Percentiles rank a stretch among this genome's conserved stretches.
These are phyloP conservation scores for Penicillium fuscoglaucum DNA, from an alignment of 2,329 filamentous ascomycete species.

Conservation along the genomic window DNA sequence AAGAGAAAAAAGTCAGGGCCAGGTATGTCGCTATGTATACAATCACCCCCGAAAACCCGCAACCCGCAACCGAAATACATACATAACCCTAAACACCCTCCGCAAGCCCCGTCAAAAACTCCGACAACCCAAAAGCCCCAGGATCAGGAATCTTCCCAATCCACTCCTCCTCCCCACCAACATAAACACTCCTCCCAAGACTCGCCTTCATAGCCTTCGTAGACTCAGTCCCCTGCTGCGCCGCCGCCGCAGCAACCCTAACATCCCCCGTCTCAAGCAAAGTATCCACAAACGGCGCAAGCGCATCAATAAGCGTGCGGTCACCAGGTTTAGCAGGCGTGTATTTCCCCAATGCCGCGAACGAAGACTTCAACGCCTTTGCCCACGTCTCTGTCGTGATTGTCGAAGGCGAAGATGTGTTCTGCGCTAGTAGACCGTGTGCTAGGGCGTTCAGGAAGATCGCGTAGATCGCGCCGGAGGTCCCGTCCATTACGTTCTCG, in stretches of 20 bases:
- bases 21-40: background rate
- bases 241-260: conserved; percentile 71
- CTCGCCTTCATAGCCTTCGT: conserved; percentile 93
- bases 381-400: conserved; percentile 59
- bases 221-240: conserved; percentile 71
- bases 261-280: conserved; percentile 66
- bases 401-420: conserved; percentile 45
- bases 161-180: conserved; percentile 66
- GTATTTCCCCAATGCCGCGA: conserved; percentile 72
- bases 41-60: background rate
- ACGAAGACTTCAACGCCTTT: conserved; percentile 68
- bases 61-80: background rate
- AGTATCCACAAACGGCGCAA: conserved; percentile 80
- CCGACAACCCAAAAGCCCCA: conserved; percentile 74
- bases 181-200: conserved; percentile 78
- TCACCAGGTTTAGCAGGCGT: conserved; percentile 89
- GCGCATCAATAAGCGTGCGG: conserved; percentile 83
- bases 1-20: background rate
- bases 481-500: conserved; percentile 72
- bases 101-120: conserved; percentile 78
- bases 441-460: conserved; percentile 89
- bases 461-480: conserved; percentile 74
- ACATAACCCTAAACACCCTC: conserved; percentile 43
- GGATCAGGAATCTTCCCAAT: conserved; percentile 73
- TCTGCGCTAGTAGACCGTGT: conserved; percentile 61